Evolutionary conservation across 1,284 basidiomycete genomes (phyloP).

Genomic region (Waitea zeae): DNA sequence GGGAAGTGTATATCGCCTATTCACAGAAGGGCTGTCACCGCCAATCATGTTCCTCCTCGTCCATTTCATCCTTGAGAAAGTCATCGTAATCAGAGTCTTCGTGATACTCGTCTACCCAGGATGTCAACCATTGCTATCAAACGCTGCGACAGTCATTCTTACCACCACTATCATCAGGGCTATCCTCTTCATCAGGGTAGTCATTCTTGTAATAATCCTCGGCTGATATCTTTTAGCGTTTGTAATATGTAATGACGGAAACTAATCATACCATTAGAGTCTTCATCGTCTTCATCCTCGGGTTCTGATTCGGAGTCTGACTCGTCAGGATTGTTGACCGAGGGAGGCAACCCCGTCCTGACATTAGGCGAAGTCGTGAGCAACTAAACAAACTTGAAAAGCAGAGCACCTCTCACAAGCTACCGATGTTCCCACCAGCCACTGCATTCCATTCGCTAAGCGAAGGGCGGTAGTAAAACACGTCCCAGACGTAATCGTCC

Average conservation of each 20-base stretch:
- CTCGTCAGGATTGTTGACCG: constrained; percentile 25
- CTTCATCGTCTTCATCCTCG: constrained; percentile 64
- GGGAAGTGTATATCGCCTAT: too few species aligned
- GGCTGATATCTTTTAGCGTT: constrained; percentile 20
- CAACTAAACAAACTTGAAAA: too few species aligned
- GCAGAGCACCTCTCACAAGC: constrained; percentile 30
- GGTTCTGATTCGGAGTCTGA: constrained; percentile 43
- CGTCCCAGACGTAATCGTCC: constrained; percentile 62
- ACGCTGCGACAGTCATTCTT: too few species aligned
- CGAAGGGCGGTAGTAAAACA: constrained; percentile 53
- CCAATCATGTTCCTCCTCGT: too few species aligned
- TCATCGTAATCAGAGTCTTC: constrained; percentile 21
- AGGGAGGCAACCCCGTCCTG: constrained; percentile 48
- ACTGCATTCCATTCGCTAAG: constrained; percentile 37
- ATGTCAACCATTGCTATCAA: constrained; percentile 5
- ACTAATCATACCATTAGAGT: constrained; percentile 47
- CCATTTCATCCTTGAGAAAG: background rate
- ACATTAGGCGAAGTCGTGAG: too few species aligned
- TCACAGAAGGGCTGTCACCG: too few species aligned
- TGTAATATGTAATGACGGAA: constrained; percentile 1
- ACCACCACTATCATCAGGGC: constrained; percentile 24
- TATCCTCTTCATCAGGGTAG: constrained; percentile 59
- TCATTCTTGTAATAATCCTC: constrained; percentile 73
- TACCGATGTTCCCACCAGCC: constrained; percentile 35
- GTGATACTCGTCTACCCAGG: constrained; percentile 22